Conservation (phyloP, 2,329 filamentous ascomycete genomes). For the Ascochyta koolunga region DNA sequence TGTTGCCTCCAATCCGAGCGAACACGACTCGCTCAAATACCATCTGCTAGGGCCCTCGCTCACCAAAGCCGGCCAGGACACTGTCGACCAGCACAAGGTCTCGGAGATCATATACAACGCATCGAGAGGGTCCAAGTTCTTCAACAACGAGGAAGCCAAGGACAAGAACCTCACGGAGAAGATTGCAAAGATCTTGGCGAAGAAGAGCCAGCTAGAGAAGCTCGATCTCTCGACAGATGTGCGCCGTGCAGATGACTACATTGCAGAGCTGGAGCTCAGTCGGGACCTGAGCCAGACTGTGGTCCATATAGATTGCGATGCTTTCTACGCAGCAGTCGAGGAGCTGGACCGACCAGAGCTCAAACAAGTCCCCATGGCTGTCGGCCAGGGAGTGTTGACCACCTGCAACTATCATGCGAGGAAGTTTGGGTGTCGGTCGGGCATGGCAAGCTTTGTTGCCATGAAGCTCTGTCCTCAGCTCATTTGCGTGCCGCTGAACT, state of each 20-base stretch:
- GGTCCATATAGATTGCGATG: conserved; percentile 95
- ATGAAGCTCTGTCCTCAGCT: conserved; percentile 91
- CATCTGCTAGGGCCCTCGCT: conserved; percentile 87
- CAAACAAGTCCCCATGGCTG: conserved; percentile 85
- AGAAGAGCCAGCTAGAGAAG: conserved; percentile 76
- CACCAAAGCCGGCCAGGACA: conserved; percentile 90
- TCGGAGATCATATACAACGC: conserved; percentile 97
- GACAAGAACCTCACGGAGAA: conserved; percentile 85
- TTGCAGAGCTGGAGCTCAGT: conserved; percentile 76
- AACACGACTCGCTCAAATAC: conserved; percentile 80
- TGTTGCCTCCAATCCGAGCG: conserved; percentile 21
- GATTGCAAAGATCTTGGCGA: conserved; percentile 77
- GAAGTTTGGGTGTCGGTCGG: conserved; percentile 87
- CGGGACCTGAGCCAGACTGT: conserved; percentile 84
- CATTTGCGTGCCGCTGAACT: conserved; percentile 82
- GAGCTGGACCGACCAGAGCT: conserved; percentile 77
- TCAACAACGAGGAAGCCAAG: conserved; percentile 84
- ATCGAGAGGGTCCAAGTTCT: conserved; percentile 95
- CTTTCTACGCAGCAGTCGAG: conserved; percentile 96
- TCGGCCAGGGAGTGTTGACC: conserved; percentile 74
- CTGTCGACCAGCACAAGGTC: conserved; percentile 92
- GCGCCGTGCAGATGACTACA: conserved; percentile 78
- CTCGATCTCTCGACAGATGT: conserved; percentile 75
- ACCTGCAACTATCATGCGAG: conserved; percentile 89
- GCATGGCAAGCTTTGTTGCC: conserved; percentile 95